phyloP scores from a whole-genome alignment of 805 yeast species.

The Vanderwaltozyma polyspora region DNA sequence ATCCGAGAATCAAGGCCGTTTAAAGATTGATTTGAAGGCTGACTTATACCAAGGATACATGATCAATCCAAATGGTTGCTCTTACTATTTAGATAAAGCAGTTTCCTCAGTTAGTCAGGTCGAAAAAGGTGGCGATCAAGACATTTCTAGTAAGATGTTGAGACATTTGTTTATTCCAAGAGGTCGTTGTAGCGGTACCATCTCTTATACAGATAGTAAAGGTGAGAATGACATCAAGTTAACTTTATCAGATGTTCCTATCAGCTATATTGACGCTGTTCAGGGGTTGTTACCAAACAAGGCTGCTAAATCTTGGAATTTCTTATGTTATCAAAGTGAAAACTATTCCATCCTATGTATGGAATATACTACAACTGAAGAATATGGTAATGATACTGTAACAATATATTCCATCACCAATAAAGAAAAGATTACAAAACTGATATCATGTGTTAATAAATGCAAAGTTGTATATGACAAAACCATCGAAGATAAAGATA shows the following conservation, averaged over 20 bases:
- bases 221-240: conserved; percentile 3
- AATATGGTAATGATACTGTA: conserved; percentile 41
- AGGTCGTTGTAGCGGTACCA: conserved; percentile 46
- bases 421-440: conserved; percentile 40
- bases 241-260: conserved; percentile 24
- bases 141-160: conserved; percentile 28
- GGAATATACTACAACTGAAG: conserved; percentile 77
- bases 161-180: conserved; percentile 83
- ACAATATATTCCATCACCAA: conserved; percentile 33
- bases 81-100: conserved; percentile 51
- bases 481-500: conserved; percentile 42
- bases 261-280: conserved; percentile 75
- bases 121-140: background rate
- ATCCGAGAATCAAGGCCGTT: conserved; percentile 1
- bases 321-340: conserved; percentile 62
- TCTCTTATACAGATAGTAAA: conserved; percentile 23
- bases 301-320: conserved; percentile 84
- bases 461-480: conserved; percentile 23
- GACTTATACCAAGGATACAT: conserved; percentile 44
- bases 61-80: conserved; percentile 66
- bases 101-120: background rate
- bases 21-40: conserved; percentile 13
- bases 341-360: conserved; percentile 57
- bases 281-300: conserved; percentile 92
- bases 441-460: conserved; percentile 44